A percentile compares a stretch with the other conserved stretches of the same genome.
phyloP scores from a whole-genome alignment of 2,329 filamentous ascomycete species.

The Phialophora chinensis region DNA sequence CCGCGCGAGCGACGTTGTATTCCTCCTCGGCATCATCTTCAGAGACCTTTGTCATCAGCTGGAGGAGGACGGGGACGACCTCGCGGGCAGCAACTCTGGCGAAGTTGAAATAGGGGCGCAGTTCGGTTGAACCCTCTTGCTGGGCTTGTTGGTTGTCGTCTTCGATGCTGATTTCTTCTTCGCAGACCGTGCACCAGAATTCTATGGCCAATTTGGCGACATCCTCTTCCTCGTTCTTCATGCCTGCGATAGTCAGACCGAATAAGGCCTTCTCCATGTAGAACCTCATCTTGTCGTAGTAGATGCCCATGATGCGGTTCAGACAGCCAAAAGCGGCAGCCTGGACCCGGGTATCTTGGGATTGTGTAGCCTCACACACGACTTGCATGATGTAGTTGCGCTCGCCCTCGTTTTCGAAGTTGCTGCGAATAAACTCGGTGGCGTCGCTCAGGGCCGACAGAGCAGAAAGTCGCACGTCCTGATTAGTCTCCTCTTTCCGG shows the following conservation, averaged over 20 bases:
- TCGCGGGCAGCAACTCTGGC: constrained; percentile 89
- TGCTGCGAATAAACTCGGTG: constrained; percentile 95
- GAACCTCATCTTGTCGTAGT: constrained; percentile 99
- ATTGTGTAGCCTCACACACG: constrained; percentile 97
- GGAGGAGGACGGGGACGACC: constrained; percentile 88
- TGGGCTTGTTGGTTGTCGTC: constrained; percentile 85
- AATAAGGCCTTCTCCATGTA: constrained; percentile 99
- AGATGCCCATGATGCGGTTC: constrained; percentile 97
- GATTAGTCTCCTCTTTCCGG: constrained; percentile 91
- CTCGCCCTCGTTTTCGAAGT: constrained; percentile 99
- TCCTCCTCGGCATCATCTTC: constrained; percentile 96
- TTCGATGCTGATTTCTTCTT: constrained; percentile 97
- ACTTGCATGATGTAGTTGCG: constrained; percentile 99
- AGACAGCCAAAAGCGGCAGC: constrained; percentile 95
- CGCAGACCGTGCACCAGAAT: constrained; percentile 99
- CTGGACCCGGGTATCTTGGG: constrained; percentile 86
- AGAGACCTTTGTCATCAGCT: constrained; percentile 92
- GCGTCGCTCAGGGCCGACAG: constrained; percentile 95
- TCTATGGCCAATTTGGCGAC: constrained; percentile 97
- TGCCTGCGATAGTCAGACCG: constrained; percentile 93
- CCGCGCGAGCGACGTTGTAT: constrained; percentile 93
- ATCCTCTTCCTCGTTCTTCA: constrained; percentile 98
- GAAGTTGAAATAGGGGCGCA: constrained; percentile 95
- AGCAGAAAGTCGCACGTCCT: constrained; percentile 87
- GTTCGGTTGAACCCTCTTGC: constrained; percentile 77